Percentiles rank a stretch among this genome's conserved stretches.
phyloP scores from a whole-genome alignment of 192 early-diverging fungal species.

The Umbelopsis sp. region DNA sequence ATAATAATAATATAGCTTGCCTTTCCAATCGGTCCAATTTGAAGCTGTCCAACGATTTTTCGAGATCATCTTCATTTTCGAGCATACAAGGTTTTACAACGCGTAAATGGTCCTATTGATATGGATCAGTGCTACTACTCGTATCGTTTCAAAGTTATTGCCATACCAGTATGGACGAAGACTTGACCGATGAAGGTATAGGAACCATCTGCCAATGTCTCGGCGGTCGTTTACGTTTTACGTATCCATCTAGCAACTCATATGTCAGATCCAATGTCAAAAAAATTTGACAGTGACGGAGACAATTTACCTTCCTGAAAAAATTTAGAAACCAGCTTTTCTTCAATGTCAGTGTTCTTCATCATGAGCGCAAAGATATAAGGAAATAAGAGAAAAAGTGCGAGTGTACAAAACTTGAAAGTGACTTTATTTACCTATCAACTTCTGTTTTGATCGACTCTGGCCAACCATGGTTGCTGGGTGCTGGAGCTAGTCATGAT shows the following conservation, averaged over 20 bases:
- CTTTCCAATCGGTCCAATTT: background rate
- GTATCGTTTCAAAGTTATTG: background rate
- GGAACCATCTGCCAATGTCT: slow-evolving; percentile 26
- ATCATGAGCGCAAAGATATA: background rate
- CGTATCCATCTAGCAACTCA: background rate
- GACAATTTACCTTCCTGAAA: slow-evolving; percentile 3
- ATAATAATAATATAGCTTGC: background rate
- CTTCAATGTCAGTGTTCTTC: background rate
- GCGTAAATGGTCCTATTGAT: slow-evolving; percentile 13
- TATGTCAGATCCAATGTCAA: background rate
- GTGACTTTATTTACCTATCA: background rate
- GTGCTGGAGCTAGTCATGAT: background rate
- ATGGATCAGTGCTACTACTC: background rate
- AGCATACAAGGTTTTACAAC: background rate
- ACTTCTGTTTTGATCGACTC: background rate
- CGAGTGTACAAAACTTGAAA: background rate
- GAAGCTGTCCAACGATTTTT: background rate
- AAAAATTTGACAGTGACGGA: background rate
- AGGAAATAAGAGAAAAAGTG: background rate
- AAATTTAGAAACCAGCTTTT: slow-evolving; percentile 19
- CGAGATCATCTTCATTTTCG: background rate
- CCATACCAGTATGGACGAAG: slow-evolving; percentile 33
- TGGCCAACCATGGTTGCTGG: background rate
- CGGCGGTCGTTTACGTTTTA: background rate
- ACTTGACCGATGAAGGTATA: slow-evolving; percentile 19